phyloP scores from a whole-genome alignment of 441 rosid species.

The Biscutella laevigata region DNA sequence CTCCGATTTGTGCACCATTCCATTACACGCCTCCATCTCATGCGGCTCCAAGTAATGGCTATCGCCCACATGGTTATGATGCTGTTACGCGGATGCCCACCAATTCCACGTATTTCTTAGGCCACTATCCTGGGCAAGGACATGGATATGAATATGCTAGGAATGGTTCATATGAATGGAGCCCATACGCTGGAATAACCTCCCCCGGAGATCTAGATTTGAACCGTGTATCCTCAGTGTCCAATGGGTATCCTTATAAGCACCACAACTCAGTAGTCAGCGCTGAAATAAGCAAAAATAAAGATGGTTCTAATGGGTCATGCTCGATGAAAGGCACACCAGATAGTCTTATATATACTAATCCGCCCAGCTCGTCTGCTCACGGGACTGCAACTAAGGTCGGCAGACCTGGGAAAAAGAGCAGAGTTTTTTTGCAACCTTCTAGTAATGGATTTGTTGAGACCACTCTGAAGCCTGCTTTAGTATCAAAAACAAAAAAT shows the following conservation, averaged over 20 bases:
- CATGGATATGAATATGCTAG: slow-evolving; percentile 74
- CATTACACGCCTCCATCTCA: slow-evolving; percentile 69
- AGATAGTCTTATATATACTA: slow-evolving; percentile 22
- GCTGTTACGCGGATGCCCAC: slow-evolving; percentile 63
- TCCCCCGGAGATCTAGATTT: slow-evolving; percentile 47
- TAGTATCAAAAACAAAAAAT: slow-evolving; percentile 36
- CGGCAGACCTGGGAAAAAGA: slow-evolving; percentile 63
- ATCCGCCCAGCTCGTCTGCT: slow-evolving; percentile 23
- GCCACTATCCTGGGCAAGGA: slow-evolving; percentile 49
- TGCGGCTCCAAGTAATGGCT: slow-evolving; percentile 48
- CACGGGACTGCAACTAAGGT: slow-evolving; percentile 36
- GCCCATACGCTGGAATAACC: slow-evolving; percentile 44
- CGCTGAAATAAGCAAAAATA: slow-evolving; percentile 35
- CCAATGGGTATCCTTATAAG: slow-evolving; percentile 48
- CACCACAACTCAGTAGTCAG: slow-evolving; percentile 40
- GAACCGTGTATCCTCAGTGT: slow-evolving; percentile 40
- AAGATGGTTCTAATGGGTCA: slow-evolving; percentile 40
- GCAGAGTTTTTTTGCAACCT: slow-evolving; percentile 46
- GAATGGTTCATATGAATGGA: slow-evolving; percentile 74
- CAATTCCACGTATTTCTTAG: slow-evolving; percentile 43
- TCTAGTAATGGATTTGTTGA: slow-evolving; percentile 46
- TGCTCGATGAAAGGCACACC: slow-evolving; percentile 32
- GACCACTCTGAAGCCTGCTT: slow-evolving; percentile 29
- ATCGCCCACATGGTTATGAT: slow-evolving; percentile 67
- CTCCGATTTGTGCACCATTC: slow-evolving; percentile 79